Conservation (phyloP, 306 rosid species). For the Comarum palustre region DNA sequence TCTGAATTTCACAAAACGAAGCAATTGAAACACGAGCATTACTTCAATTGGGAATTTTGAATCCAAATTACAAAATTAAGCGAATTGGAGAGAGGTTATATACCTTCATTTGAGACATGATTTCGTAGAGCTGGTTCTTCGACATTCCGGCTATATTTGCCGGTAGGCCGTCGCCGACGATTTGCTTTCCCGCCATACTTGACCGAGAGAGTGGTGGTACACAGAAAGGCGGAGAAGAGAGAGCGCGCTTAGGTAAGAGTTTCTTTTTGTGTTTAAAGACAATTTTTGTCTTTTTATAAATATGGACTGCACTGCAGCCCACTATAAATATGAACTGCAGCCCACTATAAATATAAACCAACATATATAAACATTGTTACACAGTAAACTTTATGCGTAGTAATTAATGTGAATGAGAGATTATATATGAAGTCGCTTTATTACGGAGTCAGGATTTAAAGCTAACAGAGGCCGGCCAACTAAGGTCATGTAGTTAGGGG, state of each 20-base stretch:
- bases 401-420: background rate
- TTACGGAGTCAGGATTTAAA: background rate
- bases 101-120: conserved; percentile 98
- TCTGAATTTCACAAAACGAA: conserved; percentile 31
- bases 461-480: no score
- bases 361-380: background rate
- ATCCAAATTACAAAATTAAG: background rate
- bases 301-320: no score
- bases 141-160: conserved; percentile 88
- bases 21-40: background rate
- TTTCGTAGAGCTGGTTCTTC: conserved; percentile 80
- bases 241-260: background rate
- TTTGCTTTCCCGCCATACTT: conserved; percentile 83
- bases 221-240: background rate
- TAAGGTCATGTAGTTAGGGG: no score
- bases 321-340: background rate
- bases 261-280: background rate
- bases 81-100: background rate
- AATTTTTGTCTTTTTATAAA: background rate
- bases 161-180: conserved; percentile 61
- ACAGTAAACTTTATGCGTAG: background rate
- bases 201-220: background rate
- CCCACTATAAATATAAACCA: no score
- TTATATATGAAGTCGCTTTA: background rate
- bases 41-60: conserved; percentile 1